Evolutionary conservation across 1,139 yeast genomes (phyloP).

Genomic region (Suhomyces atakaporum): DNA sequence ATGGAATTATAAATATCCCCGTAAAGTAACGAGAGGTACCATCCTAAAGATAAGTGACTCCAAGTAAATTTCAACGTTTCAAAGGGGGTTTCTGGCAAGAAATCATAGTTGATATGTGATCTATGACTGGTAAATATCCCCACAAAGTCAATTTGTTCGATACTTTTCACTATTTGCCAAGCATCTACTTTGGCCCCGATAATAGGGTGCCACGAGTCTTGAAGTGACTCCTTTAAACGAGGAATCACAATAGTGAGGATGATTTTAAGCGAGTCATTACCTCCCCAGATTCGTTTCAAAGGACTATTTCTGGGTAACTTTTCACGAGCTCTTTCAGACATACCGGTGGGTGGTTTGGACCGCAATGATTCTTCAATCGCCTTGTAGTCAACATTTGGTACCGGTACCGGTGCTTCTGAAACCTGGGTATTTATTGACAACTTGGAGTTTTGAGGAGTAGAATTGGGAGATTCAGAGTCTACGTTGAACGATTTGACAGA

Average conservation of each 20-base stretch:
- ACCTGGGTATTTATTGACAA: constrained; percentile 2
- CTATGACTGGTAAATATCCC: constrained; percentile 22
- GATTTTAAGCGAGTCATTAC: constrained; percentile 50
- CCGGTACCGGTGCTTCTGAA: constrained; percentile 1
- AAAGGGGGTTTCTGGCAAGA: constrained; percentile 40
- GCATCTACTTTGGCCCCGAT: constrained; percentile 28
- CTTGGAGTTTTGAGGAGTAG: constrained; percentile 1
- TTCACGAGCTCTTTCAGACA: constrained; percentile 61
- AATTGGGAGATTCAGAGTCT: constrained; percentile 2
- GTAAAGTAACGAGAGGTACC: constrained; percentile 76
- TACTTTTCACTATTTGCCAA: constrained; percentile 38
- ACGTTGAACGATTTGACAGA: constrained; percentile 5
- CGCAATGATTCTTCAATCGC: constrained; percentile 35
- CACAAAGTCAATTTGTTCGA: constrained; percentile 37
- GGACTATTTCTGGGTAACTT: constrained; percentile 56
- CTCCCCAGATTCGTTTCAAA: constrained; percentile 60
- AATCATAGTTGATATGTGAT: constrained; percentile 33
- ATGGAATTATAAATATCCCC: constrained; percentile 57
- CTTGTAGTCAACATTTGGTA: constrained; percentile 14
- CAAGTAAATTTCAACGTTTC: constrained; percentile 59
- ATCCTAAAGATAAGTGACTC: constrained; percentile 66
- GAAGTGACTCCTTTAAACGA: constrained; percentile 33
- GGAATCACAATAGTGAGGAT: constrained; percentile 49
- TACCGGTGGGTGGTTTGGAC: constrained; percentile 58
- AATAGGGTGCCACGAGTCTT: constrained; percentile 36